These are phyloP conservation scores for Aspergillus ochraceus DNA, from an alignment of 2,329 filamentous ascomycete genomes.

Conservation along the genomic window DNA sequence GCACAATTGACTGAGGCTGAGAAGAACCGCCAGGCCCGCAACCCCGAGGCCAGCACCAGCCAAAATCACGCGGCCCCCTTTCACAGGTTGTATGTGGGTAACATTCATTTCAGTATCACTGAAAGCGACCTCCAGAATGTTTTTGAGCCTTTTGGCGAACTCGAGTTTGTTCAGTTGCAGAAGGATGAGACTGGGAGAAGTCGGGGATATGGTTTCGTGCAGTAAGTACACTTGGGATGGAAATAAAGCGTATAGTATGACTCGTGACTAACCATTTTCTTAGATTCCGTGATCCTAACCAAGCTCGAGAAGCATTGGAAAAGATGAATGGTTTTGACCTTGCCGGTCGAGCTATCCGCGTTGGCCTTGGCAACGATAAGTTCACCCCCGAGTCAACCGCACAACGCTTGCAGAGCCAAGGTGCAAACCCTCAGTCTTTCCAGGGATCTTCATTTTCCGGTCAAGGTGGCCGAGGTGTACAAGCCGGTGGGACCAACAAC, in stretches of 20 bases:
- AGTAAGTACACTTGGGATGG: conserved; percentile 62
- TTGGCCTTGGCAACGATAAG: conserved; percentile 99
- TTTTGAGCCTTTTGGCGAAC: conserved; percentile 95
- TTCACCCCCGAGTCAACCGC: conserved; percentile 97
- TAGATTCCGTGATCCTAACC: conserved; percentile 84
- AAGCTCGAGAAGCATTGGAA: conserved; percentile 91
- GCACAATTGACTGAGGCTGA: conserved; percentile 98
- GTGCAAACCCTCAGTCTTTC: conserved; percentile 64
- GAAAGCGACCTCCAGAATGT: conserved; percentile 94
- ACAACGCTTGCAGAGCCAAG: conserved; percentile 85
- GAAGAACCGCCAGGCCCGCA: conserved; percentile 96
- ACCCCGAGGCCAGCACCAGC: conserved; percentile 64
- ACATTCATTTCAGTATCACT: conserved; percentile 99
- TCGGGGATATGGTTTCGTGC: conserved; percentile 96
- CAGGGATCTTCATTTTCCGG: conserved; percentile 92
- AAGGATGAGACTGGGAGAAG: conserved; percentile 91
- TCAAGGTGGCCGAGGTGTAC: conserved; percentile 79
- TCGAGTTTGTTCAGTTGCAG: conserved; percentile 96
- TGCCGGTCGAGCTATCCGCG: conserved; percentile 93
- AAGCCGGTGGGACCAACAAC: conserved; percentile 70
- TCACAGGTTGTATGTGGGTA: conserved; percentile 97
- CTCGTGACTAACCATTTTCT: not conserved
- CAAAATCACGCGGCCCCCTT: conserved; percentile 87
- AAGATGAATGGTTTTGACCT: conserved; percentile 99
- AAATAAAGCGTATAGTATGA: conserved; percentile 25